Conservation (phyloP, 148 eudicot species). For the Hydrangea macrophylla region DNA sequence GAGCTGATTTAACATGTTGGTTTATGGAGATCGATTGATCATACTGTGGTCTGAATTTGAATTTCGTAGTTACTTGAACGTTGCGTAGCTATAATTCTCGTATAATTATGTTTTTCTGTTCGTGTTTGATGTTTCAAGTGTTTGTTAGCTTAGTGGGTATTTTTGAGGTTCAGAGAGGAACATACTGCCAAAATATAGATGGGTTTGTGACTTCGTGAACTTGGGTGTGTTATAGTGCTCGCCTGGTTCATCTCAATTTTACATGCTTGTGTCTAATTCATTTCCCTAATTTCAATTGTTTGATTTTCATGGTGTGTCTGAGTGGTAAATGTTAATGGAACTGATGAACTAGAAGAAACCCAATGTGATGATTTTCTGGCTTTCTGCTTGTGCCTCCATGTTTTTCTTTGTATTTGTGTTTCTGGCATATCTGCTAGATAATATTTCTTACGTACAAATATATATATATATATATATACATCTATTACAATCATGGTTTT, state of each 20-base stretch:
- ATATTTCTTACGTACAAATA: neutral
- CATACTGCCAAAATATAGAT: neutral
- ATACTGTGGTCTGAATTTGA: neutral
- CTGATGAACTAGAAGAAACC: neutral
- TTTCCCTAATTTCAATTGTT: neutral
- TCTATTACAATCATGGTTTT: neutral
- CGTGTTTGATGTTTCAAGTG: neutral
- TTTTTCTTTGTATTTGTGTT: neutral
- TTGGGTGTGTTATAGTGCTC: neutral
- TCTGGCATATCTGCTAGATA: neutral
- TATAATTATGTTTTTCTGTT: neutral
- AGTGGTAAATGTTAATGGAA: neutral
- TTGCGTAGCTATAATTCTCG: neutral
- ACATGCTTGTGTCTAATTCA: neutral
- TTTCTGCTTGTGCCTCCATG: neutral
- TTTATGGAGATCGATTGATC: neutral
- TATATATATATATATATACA: too few relatives aligned
- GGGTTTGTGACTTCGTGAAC: neutral
- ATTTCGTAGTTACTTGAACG: neutral
- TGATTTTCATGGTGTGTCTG: neutral
- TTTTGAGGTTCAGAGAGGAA: neutral
- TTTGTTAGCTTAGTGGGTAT: neutral
- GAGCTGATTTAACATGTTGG: neutral
- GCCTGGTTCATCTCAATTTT: neutral
- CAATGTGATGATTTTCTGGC: too few relatives aligned